Percentiles rank a stretch among this genome's conserved stretches.
These are phyloP conservation scores for Cunninghamia lanceolata DNA, from an alignment of 75 land plant species.

Conservation along the genomic window DNA sequence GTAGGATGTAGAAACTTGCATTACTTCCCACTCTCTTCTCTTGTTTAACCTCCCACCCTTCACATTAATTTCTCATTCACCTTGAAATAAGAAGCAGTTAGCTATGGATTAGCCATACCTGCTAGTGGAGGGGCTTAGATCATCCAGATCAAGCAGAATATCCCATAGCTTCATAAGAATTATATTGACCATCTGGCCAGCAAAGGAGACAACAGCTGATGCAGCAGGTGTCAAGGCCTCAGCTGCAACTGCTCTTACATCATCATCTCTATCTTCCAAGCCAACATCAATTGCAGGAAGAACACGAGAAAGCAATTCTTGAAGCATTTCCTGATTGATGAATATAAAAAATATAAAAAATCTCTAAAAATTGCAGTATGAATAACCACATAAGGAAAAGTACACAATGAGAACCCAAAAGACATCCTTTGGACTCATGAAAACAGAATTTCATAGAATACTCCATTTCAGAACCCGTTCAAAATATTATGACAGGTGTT, in stretches of 20 bases:
- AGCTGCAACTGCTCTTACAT: slow-evolving; percentile 99
- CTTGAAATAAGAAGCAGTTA: background rate
- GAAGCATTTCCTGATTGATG: slow-evolving; percentile 77
- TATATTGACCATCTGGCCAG: slow-evolving; percentile 52
- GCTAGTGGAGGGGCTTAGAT: slow-evolving; percentile 98
- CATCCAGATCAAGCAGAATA: slow-evolving; percentile 97
- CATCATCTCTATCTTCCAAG: slow-evolving; percentile 97
- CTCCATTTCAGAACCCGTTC: background rate
- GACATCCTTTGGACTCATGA: background rate
- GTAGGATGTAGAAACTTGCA: background rate
- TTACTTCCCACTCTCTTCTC: background rate
- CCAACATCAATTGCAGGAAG: slow-evolving; percentile 96
- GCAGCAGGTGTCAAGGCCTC: slow-evolving; percentile 96
- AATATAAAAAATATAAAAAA: background rate
- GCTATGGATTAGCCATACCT: slow-evolving; percentile 44
- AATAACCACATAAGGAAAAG: background rate
- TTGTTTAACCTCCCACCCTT: background rate
- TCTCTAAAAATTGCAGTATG: background rate
- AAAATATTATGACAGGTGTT: background rate
- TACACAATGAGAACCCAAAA: background rate
- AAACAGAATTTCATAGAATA: background rate
- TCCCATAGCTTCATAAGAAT: slow-evolving; percentile 97
- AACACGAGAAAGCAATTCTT: slow-evolving; percentile 66
- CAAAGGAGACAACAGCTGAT: slow-evolving; percentile 57
- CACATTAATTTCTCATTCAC: background rate